A percentile compares a stretch with the other conserved stretches of the same genome.
phyloP scores from a whole-genome alignment of 2,329 filamentous ascomycete species.

The Ascochyta pisi region DNA sequence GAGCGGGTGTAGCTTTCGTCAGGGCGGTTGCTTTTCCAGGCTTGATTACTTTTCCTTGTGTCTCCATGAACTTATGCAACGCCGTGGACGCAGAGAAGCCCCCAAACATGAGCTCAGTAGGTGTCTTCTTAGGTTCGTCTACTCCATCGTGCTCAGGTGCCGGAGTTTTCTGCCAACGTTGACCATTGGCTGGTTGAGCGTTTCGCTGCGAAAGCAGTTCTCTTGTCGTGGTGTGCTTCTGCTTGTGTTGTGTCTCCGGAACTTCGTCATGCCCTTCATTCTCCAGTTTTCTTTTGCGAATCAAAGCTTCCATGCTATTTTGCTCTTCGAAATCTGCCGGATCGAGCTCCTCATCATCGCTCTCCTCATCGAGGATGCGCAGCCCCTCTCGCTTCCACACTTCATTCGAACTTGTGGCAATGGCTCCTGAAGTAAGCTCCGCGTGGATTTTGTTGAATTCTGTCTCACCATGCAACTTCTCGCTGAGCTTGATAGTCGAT shows the following conservation, averaged over 20 bases:
- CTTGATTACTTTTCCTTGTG: constrained; percentile 47
- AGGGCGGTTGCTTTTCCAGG: not conserved
- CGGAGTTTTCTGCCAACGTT: constrained; percentile 3
- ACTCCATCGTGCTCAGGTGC: not conserved
- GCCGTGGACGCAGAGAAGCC: constrained; percentile 53
- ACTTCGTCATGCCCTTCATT: constrained; percentile 26
- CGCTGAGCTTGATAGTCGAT: constrained; percentile 47
- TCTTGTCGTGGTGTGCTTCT: not conserved
- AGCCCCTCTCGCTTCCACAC: constrained; percentile 59
- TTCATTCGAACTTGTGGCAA: constrained; percentile 51
- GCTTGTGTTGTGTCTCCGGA: constrained; percentile 1
- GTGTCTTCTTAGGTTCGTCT: not conserved
- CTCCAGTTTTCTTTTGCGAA: constrained; percentile 48
- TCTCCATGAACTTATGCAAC: constrained; percentile 60
- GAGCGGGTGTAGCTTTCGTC: not conserved
- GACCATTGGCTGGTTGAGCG: not conserved
- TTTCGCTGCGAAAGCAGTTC: not conserved
- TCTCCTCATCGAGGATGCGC: constrained; percentile 51
- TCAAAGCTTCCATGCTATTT: constrained; percentile 46
- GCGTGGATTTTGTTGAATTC: constrained; percentile 46
- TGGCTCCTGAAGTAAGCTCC: constrained; percentile 39
- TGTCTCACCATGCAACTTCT: constrained; percentile 51
- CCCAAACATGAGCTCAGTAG: constrained; percentile 42
- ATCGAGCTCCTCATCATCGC: constrained; percentile 48
- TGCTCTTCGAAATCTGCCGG: constrained; percentile 24